A percentile compares a stretch with the other conserved stretches of the same genome.
These are phyloP conservation scores for Rhodomyrtus tomentosa DNA, from an alignment of 345 rosid genomes.

Conservation along the genomic window DNA sequence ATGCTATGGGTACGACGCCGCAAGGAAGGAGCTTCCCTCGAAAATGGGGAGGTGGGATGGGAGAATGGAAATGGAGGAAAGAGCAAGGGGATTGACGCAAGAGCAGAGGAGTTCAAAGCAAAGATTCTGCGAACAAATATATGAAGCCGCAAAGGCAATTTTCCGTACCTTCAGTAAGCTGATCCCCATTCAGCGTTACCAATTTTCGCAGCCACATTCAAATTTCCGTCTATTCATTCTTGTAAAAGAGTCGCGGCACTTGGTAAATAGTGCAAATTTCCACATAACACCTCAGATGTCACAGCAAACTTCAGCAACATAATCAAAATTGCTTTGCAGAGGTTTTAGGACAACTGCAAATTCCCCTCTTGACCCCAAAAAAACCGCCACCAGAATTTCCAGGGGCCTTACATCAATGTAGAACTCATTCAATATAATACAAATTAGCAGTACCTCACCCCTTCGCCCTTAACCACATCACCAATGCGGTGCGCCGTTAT, in stretches of 20 bases:
- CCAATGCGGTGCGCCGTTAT: slow-evolving; percentile 51
- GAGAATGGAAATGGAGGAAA: slow-evolving; percentile 11
- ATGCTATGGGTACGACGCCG: not conserved
- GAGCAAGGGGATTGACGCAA: slow-evolving; percentile 52
- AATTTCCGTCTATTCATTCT: not conserved
- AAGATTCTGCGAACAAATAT: slow-evolving; percentile 52
- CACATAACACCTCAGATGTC: too few species aligned
- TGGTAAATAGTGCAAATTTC: too few species aligned
- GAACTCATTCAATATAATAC: not conserved
- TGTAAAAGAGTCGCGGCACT: not conserved
- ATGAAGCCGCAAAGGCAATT: slow-evolving; percentile 71
- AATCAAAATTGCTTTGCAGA: not conserved
- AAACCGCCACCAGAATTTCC: too few species aligned
- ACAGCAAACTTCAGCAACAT: not conserved
- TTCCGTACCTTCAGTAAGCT: slow-evolving; percentile 36
- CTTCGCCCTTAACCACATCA: slow-evolving; percentile 55
- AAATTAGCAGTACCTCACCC: slow-evolving; percentile 46
- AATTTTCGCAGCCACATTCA: not conserved
- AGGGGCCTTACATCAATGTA: not conserved
- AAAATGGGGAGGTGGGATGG: not conserved
- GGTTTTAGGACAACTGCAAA: too few species aligned
- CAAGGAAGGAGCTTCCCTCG: slow-evolving; percentile 13
- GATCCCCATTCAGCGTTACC: not conserved
- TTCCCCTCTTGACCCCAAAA: too few species aligned
- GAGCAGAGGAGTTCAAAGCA: slow-evolving; percentile 83